Conservation (phyloP, 192 early-diverging fungal species). For the Backusella circina region DNA sequence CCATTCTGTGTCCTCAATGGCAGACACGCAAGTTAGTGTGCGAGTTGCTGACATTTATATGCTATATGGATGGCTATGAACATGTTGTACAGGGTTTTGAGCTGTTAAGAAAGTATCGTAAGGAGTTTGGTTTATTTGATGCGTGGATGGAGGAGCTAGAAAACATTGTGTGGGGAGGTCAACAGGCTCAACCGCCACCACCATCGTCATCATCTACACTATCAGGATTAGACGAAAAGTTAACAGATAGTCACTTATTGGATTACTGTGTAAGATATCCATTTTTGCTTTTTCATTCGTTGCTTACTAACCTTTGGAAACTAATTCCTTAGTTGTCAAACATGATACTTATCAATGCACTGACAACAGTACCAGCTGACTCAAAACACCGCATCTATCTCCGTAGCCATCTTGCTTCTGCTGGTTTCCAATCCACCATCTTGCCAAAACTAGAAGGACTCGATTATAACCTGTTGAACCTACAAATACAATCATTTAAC, state of each 20-base stretch:
- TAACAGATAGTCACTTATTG: conserved; percentile 66
- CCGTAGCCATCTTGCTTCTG: conserved; percentile 65
- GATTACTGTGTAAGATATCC: conserved; percentile 57
- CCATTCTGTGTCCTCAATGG: conserved; percentile 69
- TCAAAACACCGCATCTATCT: conserved; percentile 69
- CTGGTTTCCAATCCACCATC: conserved; percentile 59
- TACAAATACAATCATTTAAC: conserved; percentile 28
- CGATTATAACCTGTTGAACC: conserved; percentile 37
- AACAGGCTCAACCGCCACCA: conserved; percentile 64
- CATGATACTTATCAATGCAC: conserved; percentile 71
- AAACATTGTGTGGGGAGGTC: conserved; percentile 65
- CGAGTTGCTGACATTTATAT: conserved; percentile 72
- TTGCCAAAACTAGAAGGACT: conserved; percentile 50
- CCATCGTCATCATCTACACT: conserved; percentile 60
- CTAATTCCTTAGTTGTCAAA: conserved; percentile 54
- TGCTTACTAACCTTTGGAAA: too few relatives aligned
- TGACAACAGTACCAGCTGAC: conserved; percentile 67
- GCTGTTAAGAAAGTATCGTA: conserved; percentile 61
- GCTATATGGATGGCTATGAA: conserved; percentile 71
- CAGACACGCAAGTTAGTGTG: conserved; percentile 66
- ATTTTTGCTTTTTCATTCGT: neutral
- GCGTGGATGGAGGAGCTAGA: conserved; percentile 73
- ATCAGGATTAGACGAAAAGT: conserved; percentile 45
- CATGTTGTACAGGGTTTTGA: conserved; percentile 73
- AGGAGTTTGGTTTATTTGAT: conserved; percentile 59